Evolutionary conservation across 352 stramenopile species (phyloP).

Genomic region (Globisporangium emineosum): DNA sequence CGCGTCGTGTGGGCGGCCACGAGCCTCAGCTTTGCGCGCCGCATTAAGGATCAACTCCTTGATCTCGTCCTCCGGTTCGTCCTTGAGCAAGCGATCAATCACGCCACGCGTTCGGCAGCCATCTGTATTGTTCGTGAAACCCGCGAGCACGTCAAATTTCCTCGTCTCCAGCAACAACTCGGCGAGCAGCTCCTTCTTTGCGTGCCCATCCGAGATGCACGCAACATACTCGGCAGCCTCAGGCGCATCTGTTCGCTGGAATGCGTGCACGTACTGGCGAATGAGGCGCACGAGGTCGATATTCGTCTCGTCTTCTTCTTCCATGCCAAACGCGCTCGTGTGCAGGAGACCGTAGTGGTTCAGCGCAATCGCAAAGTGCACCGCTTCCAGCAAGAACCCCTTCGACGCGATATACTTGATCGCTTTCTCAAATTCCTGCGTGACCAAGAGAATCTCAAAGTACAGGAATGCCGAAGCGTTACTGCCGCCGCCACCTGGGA

Average conservation of each 20-base stretch:
- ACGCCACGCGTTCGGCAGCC: conserved; percentile 75
- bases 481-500: conserved; percentile 26
- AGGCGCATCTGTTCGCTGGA: conserved; percentile 71
- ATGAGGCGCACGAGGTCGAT: conserved; percentile 72
- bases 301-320: conserved; percentile 58
- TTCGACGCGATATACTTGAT: conserved; percentile 80
- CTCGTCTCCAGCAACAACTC: conserved; percentile 79
- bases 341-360: conserved; percentile 75
- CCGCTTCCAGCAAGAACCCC: conserved; percentile 72
- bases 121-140: conserved; percentile 80
- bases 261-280: conserved; percentile 82
- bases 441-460: conserved; percentile 78
- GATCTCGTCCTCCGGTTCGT: conserved; percentile 72
- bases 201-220: conserved; percentile 54
- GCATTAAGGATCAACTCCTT: conserved; percentile 72
- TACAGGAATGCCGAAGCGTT: conserved; percentile 68
- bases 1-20: conserved; percentile 66
- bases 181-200: conserved; percentile 68
- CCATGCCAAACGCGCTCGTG: conserved; percentile 49
- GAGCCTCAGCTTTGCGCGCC: conserved; percentile 70
- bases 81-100: conserved; percentile 68
- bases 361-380: conserved; percentile 78
- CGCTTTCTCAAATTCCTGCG: conserved; percentile 77
- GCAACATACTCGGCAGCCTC: conserved; percentile 83
- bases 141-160: conserved; percentile 76